Percentiles rank a stretch among this genome's conserved stretches.
phyloP scores from a whole-genome alignment of 208 protist genomes.

The Trypanosoma boissoni region DNA sequence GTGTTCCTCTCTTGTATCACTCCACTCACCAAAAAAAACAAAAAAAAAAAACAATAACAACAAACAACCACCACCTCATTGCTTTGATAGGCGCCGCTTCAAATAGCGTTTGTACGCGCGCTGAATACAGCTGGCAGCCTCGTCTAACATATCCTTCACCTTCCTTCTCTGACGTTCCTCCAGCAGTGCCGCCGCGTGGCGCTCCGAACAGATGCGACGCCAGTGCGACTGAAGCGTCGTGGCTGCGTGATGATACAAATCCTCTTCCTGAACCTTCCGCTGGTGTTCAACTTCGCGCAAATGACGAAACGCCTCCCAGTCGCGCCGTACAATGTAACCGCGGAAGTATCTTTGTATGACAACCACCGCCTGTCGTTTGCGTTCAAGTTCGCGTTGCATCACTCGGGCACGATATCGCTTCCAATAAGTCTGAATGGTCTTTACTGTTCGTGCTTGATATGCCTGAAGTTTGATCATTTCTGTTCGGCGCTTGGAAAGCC shows the following conservation, averaged over 20 bases:
- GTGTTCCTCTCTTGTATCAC: background rate
- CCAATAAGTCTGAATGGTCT: conserved; percentile 65
- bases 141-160: conserved; percentile 26
- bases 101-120: conserved; percentile 38
- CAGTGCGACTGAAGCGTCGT: conserved; percentile 77
- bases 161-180: conserved; percentile 24
- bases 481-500: conserved; percentile 13
- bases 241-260: conserved; percentile 56
- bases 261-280: conserved; percentile 37
- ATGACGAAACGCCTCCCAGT: conserved; percentile 40
- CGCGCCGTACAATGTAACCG: conserved; percentile 59
- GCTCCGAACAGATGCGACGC: conserved; percentile 38
- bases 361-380: conserved; percentile 37
- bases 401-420: conserved; percentile 31
- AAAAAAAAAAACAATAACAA: conserved; percentile 3
- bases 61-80: background rate
- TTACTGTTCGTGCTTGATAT: conserved; percentile 7
- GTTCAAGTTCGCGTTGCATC: conserved; percentile 24
- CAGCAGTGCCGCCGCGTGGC: conserved; percentile 10
- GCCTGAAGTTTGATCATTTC: conserved; percentile 5
- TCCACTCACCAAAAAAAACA: background rate
- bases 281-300: conserved; percentile 28
- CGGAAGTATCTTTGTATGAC: conserved; percentile 67
- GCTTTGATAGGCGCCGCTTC: conserved; percentile 4
- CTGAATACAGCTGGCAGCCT: conserved; percentile 74